A percentile compares a stretch with the other conserved stretches of the same genome.
phyloP scores from a whole-genome alignment of 768 basidiomycete species.

The Hericium coralloides region DNA sequence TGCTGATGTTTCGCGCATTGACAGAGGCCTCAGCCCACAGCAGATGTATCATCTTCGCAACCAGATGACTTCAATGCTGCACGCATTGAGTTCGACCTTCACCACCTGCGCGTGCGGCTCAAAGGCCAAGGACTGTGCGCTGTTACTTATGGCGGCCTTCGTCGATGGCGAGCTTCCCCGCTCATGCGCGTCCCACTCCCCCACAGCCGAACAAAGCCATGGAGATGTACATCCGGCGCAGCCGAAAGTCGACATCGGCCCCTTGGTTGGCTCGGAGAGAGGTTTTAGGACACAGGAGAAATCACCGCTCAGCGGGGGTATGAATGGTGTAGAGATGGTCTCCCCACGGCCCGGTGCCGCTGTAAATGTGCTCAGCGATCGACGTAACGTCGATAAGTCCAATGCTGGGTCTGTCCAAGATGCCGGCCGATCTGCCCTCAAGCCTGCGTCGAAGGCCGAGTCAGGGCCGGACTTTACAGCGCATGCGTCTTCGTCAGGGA shows the following conservation, averaged over 20 bases:
- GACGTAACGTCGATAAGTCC: constrained; percentile 1
- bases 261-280: constrained; percentile 48
- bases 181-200: constrained; percentile 13
- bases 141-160: constrained; percentile 56
- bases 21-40: constrained; percentile 28
- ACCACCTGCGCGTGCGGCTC: constrained; percentile 70
- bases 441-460: background rate
- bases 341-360: constrained; percentile 9
- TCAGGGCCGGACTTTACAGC: background rate
- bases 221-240: constrained; percentile 4
- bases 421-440: background rate
- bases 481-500: constrained; percentile 6
- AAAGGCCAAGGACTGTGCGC: constrained; percentile 50
- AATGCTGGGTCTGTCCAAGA: constrained; percentile 1
- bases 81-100: constrained; percentile 61
- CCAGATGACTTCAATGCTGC: constrained; percentile 63
- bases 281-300: constrained; percentile 57
- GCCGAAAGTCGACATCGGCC: constrained; percentile 42
- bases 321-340: constrained; percentile 55
- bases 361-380: background rate
- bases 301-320: constrained; percentile 47
- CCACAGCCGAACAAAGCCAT: constrained; percentile 15
- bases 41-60: constrained; percentile 45
- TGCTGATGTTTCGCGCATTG: background rate
- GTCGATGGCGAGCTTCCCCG: constrained; percentile 34